phyloP scores from a whole-genome alignment of 148 eudicot genomes.

The Arctostaphylos glauca region DNA sequence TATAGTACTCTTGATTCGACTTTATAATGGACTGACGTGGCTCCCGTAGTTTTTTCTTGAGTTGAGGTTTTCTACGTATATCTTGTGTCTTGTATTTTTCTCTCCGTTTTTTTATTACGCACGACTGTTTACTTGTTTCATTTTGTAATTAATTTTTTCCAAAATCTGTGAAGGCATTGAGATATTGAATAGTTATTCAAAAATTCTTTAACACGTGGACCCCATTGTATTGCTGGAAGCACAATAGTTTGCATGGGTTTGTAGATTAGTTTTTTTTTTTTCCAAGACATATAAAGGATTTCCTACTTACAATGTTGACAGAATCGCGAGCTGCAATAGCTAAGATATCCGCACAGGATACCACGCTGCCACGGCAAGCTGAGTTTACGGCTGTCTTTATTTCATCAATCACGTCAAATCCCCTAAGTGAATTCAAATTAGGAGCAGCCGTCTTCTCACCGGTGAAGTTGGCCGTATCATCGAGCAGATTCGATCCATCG shows the following conservation, averaged over 20 bases:
- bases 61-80: too few relatives aligned
- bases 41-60: too few relatives aligned
- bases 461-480: conserved; percentile 32
- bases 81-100: too few relatives aligned
- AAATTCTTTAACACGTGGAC: too few relatives aligned
- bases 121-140: too few relatives aligned
- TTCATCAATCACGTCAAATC: conserved; percentile 46
- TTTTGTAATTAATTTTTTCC: too few relatives aligned
- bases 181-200: too few relatives aligned
- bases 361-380: conserved; percentile 39
- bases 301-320: conserved; percentile 28
- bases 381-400: conserved; percentile 41
- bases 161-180: too few relatives aligned
- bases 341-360: conserved; percentile 59
- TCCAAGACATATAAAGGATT: not conserved
- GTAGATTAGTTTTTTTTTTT: not conserved
- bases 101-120: too few relatives aligned
- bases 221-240: too few relatives aligned
- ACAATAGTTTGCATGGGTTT: not conserved
- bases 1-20: too few relatives aligned
- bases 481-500: conserved; percentile 48
- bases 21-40: too few relatives aligned
- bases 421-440: conserved; percentile 44
- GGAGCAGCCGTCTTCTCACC: conserved; percentile 52
- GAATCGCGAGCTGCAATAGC: conserved; percentile 57